Evolutionary conservation across 78 protist species (phyloP).

Genomic region (Dictyostelium brefeldianum): DNA sequence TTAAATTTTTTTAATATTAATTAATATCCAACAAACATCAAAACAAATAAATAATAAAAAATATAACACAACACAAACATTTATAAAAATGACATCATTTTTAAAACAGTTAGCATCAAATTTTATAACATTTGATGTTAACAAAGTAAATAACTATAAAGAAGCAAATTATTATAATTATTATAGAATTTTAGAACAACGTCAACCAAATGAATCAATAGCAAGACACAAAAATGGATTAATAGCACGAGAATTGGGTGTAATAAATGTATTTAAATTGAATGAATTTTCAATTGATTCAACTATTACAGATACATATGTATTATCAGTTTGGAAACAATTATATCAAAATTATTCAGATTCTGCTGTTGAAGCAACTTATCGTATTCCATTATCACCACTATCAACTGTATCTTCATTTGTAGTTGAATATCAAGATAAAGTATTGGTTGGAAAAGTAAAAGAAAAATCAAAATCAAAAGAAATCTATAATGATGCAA

Average conservation of each 20-base stretch:
- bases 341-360: not conserved
- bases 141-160: not conserved
- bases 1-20: no score
- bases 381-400: slow-evolving; percentile 30
- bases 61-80: no score
- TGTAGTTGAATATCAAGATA: slow-evolving; percentile 6
- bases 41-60: no score
- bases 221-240: not conserved
- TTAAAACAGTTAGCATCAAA: no score
- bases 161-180: not conserved
- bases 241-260: not conserved
- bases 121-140: no score
- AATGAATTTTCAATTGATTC: not conserved
- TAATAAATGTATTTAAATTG: not conserved
- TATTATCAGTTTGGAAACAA: not conserved
- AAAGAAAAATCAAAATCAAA: slow-evolving; percentile 21
- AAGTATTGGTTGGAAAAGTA: slow-evolving; percentile 24
- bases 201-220: not conserved
- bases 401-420: not conserved
- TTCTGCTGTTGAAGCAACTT: slow-evolving; percentile 52
- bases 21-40: no score
- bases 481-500: slow-evolving; percentile 16
- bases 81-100: no score
- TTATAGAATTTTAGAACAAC: not conserved
- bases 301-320: not conserved